Conservation (phyloP, 2,329 filamentous ascomycete species). For the Colletotrichum paranaense region DNA sequence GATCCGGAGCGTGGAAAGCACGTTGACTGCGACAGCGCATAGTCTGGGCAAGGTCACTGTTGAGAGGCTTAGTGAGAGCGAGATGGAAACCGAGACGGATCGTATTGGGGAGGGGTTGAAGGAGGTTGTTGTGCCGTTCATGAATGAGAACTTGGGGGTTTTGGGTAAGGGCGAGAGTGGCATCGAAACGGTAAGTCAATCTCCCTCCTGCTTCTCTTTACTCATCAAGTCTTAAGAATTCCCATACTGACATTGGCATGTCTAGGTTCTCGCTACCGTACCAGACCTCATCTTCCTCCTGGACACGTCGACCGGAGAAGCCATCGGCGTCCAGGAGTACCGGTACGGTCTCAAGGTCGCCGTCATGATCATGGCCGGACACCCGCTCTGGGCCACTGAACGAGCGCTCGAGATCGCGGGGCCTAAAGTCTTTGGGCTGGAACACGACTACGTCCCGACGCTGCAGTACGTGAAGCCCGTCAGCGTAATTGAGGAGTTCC, state of each 20-base stretch:
- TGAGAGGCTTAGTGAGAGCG: conserved; percentile 52
- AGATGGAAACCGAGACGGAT: conserved; percentile 42
- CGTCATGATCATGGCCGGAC: conserved; percentile 34
- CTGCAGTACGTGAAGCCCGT: conserved; percentile 30
- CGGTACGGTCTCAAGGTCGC: conserved; percentile 42
- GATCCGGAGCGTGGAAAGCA: conserved; percentile 47
- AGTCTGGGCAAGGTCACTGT: conserved; percentile 53
- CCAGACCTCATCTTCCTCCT: conserved; percentile 55
- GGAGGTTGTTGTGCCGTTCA: conserved; percentile 36
- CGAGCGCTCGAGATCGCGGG: conserved; percentile 39
- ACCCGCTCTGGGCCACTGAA: conserved; percentile 32
- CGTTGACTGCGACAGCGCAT: conserved; percentile 57
- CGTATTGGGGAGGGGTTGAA: conserved; percentile 42
- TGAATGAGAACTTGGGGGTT: conserved; percentile 37
- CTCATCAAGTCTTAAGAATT: neutral
- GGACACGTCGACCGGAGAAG: conserved; percentile 49
- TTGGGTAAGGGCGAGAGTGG: conserved; percentile 36
- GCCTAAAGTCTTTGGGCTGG: conserved; percentile 35
- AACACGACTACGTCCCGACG: conserved; percentile 31
- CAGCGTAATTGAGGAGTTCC: conserved; percentile 37
- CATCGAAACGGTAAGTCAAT: conserved; percentile 37
- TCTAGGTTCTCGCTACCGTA: conserved; percentile 48
- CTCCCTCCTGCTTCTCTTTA: neutral
- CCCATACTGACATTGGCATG: neutral
- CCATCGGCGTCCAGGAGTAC: conserved; percentile 52